A percentile compares a stretch with the other conserved stretches of the same genome.
Conservation (phyloP, 495 filamentous ascomycete genomes). For the Xylaria bambusicola region DNA sequence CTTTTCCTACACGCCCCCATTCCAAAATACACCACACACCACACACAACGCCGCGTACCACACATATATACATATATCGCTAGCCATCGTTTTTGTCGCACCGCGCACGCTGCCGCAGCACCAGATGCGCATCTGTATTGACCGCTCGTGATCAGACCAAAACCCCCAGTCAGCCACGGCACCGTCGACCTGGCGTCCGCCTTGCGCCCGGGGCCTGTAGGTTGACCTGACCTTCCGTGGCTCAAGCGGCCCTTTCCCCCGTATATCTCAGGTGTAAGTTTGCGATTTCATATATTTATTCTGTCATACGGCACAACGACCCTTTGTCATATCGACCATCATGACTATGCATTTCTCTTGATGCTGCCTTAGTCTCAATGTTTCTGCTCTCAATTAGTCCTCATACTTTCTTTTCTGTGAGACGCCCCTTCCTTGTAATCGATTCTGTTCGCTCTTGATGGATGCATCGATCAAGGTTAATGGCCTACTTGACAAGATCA, state of each 20-base stretch:
- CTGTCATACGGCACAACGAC: background rate
- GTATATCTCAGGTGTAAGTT: conserved; percentile 18
- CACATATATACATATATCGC: no score
- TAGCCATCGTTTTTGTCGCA: background rate
- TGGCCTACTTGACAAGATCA: background rate
- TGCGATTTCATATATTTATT: background rate
- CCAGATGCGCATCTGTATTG: background rate
- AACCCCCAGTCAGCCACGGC: background rate
- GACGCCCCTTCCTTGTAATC: background rate
- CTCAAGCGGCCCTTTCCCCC: conserved; percentile 11
- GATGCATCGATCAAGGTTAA: background rate
- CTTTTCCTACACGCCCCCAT: background rate
- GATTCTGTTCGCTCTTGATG: background rate
- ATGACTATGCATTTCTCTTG: no score
- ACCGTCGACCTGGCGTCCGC: conserved; percentile 1
- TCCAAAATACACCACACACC: background rate
- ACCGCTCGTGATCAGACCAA: background rate
- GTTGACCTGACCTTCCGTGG: conserved; percentile 4
- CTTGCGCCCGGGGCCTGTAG: conserved; percentile 9
- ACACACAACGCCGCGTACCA: background rate
- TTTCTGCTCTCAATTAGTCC: no score
- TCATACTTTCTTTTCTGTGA: background rate
- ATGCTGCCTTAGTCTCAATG: no score
- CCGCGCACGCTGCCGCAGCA: background rate
- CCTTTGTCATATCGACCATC: background rate